Conservation (phyloP, 2,329 filamentous ascomycete species). For the Pseudogymnoascus sp. region DNA sequence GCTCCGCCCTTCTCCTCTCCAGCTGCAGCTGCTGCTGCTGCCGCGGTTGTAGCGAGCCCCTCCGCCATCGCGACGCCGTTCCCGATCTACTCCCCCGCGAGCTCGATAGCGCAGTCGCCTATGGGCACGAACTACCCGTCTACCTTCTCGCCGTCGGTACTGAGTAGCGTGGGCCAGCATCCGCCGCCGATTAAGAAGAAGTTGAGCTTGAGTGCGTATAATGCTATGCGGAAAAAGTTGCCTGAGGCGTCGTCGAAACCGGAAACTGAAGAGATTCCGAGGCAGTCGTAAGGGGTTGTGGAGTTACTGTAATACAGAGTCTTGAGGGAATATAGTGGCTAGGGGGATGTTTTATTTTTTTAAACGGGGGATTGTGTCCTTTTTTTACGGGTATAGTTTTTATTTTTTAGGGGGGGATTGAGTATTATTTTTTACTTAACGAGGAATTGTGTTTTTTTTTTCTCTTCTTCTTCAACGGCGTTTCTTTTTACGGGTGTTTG, state of each 20-base stretch:
- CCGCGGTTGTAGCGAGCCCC: constrained; percentile 19
- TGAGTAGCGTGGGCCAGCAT: constrained; percentile 38
- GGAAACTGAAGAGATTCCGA: neutral
- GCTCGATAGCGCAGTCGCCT: constrained; percentile 42
- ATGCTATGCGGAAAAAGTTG: constrained; percentile 38
- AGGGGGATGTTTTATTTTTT: too few species aligned
- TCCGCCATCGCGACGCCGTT: constrained; percentile 21
- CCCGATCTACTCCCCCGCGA: constrained; percentile 34
- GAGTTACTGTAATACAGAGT: too few species aligned
- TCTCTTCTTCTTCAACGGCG: too few species aligned
- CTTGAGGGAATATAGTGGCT: too few species aligned
- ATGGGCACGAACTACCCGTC: constrained; percentile 36
- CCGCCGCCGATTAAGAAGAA: constrained; percentile 61
- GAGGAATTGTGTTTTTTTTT: too few species aligned
- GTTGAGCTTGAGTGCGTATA: constrained; percentile 59
- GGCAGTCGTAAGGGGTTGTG: too few species aligned
- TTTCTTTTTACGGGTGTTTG: neutral
- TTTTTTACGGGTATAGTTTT: too few species aligned
- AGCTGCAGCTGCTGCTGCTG: constrained; percentile 31
- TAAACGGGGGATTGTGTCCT: too few species aligned
- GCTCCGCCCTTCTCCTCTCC: constrained; percentile 34
- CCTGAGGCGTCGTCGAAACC: neutral
- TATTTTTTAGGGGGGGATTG: too few species aligned
- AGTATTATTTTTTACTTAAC: too few species aligned
- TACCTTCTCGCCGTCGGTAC: constrained; percentile 35